Conservation (phyloP, 2,329 filamentous ascomycete genomes). For the Coniochaeta sp. region DNA sequence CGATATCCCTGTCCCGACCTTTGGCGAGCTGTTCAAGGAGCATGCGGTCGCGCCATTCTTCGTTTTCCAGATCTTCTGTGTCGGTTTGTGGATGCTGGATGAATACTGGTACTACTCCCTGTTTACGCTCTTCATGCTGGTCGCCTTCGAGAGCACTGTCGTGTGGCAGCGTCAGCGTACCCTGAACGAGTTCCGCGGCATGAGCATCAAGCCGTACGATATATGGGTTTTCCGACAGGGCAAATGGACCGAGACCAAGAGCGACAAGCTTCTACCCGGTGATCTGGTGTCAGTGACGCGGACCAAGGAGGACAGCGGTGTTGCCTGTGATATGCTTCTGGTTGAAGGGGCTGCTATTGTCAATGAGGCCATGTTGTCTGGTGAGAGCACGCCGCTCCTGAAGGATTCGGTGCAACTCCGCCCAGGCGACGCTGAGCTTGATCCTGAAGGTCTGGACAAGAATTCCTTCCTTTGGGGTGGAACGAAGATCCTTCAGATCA, state of each 20-base stretch:
- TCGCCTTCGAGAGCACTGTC: slow-evolving; percentile 95
- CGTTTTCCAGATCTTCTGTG: slow-evolving; percentile 98
- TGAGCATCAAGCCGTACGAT: slow-evolving; percentile 98
- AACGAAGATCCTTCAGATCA: slow-evolving; percentile 94
- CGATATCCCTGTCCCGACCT: slow-evolving; percentile 94
- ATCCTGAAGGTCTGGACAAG: slow-evolving; percentile 90
- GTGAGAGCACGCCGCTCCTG: slow-evolving; percentile 91
- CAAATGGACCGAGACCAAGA: slow-evolving; percentile 82
- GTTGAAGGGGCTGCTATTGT: slow-evolving; percentile 95
- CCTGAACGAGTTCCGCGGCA: slow-evolving; percentile 90
- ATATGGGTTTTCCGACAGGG: slow-evolving; percentile 83
- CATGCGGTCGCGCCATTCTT: slow-evolving; percentile 99
- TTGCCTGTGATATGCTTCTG: slow-evolving; percentile 93
- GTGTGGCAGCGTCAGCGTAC: slow-evolving; percentile 98
- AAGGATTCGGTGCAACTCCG: slow-evolving; percentile 94
- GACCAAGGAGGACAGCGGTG: slow-evolving; percentile 93
- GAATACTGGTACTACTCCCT: slow-evolving; percentile 99
- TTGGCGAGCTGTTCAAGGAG: slow-evolving; percentile 93
- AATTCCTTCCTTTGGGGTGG: slow-evolving; percentile 94
- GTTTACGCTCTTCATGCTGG: slow-evolving; percentile 97
- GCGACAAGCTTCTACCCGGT: slow-evolving; percentile 86
- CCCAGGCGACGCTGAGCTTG: slow-evolving; percentile 70
- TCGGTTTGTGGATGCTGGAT: slow-evolving; percentile 96
- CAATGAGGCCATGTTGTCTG: slow-evolving; percentile 98
- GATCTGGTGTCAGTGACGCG: slow-evolving; percentile 88